Evolutionary conservation across 1,284 basidiomycete genomes (phyloP).

Genomic region (Microstroma glucosiphilum): DNA sequence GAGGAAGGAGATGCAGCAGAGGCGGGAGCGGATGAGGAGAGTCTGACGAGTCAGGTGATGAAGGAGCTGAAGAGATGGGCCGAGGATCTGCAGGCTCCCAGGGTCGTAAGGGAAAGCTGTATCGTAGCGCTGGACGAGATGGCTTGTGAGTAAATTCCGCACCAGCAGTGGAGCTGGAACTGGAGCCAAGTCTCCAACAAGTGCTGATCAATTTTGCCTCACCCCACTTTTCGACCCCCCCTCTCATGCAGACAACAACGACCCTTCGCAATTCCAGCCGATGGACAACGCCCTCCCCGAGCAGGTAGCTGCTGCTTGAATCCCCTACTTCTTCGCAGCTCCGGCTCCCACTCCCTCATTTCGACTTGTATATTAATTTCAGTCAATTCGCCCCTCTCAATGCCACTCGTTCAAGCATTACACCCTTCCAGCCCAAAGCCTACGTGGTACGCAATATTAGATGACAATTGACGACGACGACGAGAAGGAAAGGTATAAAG

Average conservation of each 20-base stretch:
- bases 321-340: background rate
- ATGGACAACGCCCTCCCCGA: conserved; percentile 18
- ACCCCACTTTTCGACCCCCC: background rate
- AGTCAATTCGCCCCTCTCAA: too few relatives aligned
- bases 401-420: too few relatives aligned
- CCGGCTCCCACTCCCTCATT: too few relatives aligned
- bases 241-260: conserved; percentile 40
- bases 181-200: too few relatives aligned
- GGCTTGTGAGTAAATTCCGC: conserved; percentile 19
- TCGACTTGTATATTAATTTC: too few relatives aligned
- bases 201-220: background rate
- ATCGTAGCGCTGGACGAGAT: conserved; percentile 77
- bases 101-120: conserved; percentile 91
- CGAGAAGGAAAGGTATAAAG: too few relatives aligned
- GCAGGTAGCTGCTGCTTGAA: too few relatives aligned
- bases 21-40: conserved; percentile 52
- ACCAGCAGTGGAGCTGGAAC: background rate
- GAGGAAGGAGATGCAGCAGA: conserved; percentile 54
- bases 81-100: conserved; percentile 67
- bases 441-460: too few relatives aligned
- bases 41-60: conserved; percentile 57
- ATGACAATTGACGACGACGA: too few relatives aligned
- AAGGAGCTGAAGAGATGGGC: conserved; percentile 82
- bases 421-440: too few relatives aligned
- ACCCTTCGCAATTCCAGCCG: conserved; percentile 49